Base-by-base conservation (phyloP, 1,139 yeast species). In the Diutina ranongensis region DNA sequence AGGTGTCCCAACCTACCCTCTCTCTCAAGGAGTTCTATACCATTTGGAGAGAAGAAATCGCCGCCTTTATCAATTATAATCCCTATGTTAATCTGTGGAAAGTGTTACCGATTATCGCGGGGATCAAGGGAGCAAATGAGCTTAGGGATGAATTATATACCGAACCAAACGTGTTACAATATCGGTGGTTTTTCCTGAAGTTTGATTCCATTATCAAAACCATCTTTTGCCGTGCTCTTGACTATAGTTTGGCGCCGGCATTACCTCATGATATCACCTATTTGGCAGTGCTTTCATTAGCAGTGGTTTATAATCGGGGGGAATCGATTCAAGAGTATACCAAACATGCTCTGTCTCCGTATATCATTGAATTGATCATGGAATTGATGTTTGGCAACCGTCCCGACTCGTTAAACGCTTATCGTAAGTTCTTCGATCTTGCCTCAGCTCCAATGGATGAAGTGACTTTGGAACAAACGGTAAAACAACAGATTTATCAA, bases 1-100 rank as follows among this genome's bases (percentile, higher is more conserved):
- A 64, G 46, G 65, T 82, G 3, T 77, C 86, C 7, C 74, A 75
- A 49, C 94, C 94, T 1, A 71, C 85, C 0, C 55, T 83, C 8
- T 59, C 78, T 1, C 62, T 77, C 20, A 64, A 72, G 49, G 62
- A 64, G 2, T 83, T 82, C 67, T 76, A 74, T 52, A 59, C 64
- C 4, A 64, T 71, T 0, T 48, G 79, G 2, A 51, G 65, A 34
- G 59, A 62, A 21, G 74, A 74, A 45, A 49, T 74, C 36, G 50
- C 50, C 40, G 58, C 62, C 47, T 70, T 70, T 50, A 67, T 55
- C 5, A 47, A 46, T 7, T 67, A 50, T 51, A 57, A 66, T 47
- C 65, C 63, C 0, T 35, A 48, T 1, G 53, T 49, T 2, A 71
- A 70, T 49, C 54, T 71, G 47, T 79, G 86, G 86, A 76, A 76